phyloP scores from a whole-genome alignment of 2,329 filamentous ascomycete genomes.

The Metarhizium brunneum region DNA sequence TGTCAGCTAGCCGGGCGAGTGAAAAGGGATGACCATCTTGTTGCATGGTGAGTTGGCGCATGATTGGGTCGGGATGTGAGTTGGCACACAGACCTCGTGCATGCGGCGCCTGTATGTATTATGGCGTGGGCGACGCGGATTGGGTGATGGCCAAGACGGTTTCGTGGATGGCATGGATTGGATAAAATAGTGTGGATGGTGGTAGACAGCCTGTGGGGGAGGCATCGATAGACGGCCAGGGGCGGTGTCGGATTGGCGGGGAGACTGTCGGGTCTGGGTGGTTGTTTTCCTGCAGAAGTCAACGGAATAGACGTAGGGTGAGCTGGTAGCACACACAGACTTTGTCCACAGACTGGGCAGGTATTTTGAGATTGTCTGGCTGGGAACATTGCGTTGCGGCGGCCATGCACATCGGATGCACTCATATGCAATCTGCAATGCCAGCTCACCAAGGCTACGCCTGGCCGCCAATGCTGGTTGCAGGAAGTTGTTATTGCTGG shows the following conservation, averaged over 20 bases:
- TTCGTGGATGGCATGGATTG: constrained; percentile 14
- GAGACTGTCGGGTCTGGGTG: background rate
- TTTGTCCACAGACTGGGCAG: background rate
- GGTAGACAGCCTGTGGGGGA: background rate
- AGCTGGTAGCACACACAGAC: too few species aligned
- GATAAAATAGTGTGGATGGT: background rate
- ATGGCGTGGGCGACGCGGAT: constrained; percentile 19
- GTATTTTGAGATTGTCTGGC: background rate
- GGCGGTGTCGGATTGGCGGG: background rate
- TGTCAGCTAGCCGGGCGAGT: background rate
- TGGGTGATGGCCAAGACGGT: constrained; percentile 10
- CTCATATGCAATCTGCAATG: constrained; percentile 12
- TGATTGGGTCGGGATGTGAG: constrained; percentile 20
- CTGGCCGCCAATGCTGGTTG: background rate
- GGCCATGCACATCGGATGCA: background rate
- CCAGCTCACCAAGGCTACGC: constrained; percentile 10
- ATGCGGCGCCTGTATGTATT: constrained; percentile 10
- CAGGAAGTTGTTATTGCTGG: background rate
- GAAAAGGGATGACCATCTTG: background rate
- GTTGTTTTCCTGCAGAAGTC: background rate
- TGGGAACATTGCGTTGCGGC: background rate
- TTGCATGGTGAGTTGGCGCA: constrained; percentile 8
- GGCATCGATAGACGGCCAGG: background rate
- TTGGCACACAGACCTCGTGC: constrained; percentile 14
- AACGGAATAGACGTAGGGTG: too few species aligned